Evolutionary conservation across 1,284 basidiomycete genomes (phyloP).

Genomic region (Coriolopsis trogii): DNA sequence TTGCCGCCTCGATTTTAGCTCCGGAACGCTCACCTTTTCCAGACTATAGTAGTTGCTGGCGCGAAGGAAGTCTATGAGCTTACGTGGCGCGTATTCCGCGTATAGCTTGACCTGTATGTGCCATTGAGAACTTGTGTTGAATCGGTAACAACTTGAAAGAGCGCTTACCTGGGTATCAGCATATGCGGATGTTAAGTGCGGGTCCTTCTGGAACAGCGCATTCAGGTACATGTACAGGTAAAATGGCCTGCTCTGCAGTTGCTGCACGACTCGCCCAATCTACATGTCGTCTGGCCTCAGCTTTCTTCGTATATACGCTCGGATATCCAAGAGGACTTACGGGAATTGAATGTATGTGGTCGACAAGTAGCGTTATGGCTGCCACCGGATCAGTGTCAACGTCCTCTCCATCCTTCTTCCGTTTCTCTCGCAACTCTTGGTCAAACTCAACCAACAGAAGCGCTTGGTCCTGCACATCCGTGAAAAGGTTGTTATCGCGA

Average conservation of each 20-base stretch:
- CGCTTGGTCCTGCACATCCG: constrained; percentile 93
- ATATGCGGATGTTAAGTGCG: constrained; percentile 79
- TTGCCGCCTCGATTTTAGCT: background rate
- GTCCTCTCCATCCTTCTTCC: constrained; percentile 45
- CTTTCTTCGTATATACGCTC: background rate
- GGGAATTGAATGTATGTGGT: constrained; percentile 95
- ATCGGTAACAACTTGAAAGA: background rate
- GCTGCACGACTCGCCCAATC: constrained; percentile 88
- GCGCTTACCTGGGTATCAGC: constrained; percentile 81
- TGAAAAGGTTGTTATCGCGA: constrained; percentile 92
- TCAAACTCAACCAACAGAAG: constrained; percentile 94
- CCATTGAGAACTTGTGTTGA: background rate
- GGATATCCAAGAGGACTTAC: constrained; percentile 54
- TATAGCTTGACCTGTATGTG: constrained; percentile 78
- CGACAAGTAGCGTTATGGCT: constrained; percentile 88
- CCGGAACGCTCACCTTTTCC: constrained; percentile 62
- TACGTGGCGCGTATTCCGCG: constrained; percentile 81
- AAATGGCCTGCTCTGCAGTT: constrained; percentile 76
- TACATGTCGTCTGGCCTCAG: constrained; percentile 36
- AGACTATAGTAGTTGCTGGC: constrained; percentile 92
- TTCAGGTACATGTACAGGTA: constrained; percentile 96
- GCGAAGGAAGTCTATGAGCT: constrained; percentile 90
- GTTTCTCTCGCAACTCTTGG: constrained; percentile 77
- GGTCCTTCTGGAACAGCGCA: constrained; percentile 87
- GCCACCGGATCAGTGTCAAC: constrained; percentile 51